Evolutionary conservation across 352 stramenopile genomes (phyloP).

Genomic region (Pythium volutum): DNA sequence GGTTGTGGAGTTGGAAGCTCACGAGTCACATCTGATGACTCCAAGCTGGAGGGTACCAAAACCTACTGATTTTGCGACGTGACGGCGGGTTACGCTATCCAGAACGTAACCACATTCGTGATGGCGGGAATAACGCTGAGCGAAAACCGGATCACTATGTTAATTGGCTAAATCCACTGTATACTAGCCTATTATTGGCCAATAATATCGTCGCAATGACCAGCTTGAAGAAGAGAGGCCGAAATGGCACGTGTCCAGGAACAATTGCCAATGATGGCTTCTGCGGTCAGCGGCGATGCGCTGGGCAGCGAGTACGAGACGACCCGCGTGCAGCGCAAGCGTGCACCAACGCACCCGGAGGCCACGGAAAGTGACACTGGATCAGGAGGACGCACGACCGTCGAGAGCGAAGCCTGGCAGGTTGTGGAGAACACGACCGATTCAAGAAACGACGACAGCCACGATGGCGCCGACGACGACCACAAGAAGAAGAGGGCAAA

Average conservation of each 20-base stretch:
- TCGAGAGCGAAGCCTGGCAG: neutral
- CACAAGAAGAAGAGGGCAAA: neutral
- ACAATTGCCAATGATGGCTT: neutral
- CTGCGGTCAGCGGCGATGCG: neutral
- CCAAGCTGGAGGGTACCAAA: no score
- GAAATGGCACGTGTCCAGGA: constrained; percentile 3
- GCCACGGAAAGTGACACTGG: neutral
- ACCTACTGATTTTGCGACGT: neutral
- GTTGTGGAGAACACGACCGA: constrained; percentile 1
- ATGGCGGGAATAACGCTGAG: no score
- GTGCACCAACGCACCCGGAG: constrained; percentile 3
- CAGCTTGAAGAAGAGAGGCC: constrained; percentile 2
- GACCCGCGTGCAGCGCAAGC: constrained; percentile 20
- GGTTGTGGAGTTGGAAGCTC: neutral
- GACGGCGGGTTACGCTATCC: neutral
- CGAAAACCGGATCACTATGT: neutral
- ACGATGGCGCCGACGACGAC: neutral
- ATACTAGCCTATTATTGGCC: neutral
- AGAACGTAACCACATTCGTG: neutral
- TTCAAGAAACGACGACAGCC: constrained; percentile 10
- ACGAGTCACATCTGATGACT: no score
- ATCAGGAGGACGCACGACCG: neutral
- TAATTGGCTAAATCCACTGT: neutral
- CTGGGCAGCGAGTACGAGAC: constrained; percentile 17
- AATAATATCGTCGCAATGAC: neutral